Conservation (phyloP, 495 filamentous ascomycete species). For the Rostrohypoxylon terebratum region DNA sequence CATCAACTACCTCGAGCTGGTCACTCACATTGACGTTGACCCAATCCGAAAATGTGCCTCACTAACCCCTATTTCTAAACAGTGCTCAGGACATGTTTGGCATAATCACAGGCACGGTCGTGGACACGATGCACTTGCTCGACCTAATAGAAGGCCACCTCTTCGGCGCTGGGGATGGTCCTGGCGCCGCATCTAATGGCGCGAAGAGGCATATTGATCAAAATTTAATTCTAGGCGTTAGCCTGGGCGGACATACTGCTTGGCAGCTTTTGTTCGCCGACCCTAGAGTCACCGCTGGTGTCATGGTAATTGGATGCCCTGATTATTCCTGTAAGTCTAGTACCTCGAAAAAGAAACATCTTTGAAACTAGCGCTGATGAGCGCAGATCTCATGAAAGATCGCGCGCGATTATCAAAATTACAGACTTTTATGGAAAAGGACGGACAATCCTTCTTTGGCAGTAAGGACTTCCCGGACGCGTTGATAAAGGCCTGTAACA, state of each 20-base stretch:
- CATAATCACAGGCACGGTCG: slow-evolving; percentile 70
- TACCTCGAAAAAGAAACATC: not conserved
- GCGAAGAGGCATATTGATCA: slow-evolving; percentile 65
- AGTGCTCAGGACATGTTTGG: slow-evolving; percentile 53
- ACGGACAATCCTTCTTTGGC: slow-evolving; percentile 73
- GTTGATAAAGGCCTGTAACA: slow-evolving; percentile 70
- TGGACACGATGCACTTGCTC: slow-evolving; percentile 77
- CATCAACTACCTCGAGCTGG: slow-evolving; percentile 50
- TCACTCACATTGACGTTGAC: not conserved
- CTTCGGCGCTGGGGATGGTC: slow-evolving; percentile 64
- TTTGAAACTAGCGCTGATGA: not conserved
- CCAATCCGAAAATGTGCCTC: slow-evolving; percentile 30
- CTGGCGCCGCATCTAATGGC: slow-evolving; percentile 27
- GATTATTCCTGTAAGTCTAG: slow-evolving; percentile 74
- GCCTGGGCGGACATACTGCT: slow-evolving; percentile 87
- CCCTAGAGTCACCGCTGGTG: slow-evolving; percentile 76
- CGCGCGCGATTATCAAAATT: slow-evolving; percentile 81
- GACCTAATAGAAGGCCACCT: slow-evolving; percentile 81
- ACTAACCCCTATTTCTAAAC: slow-evolving; percentile 33
- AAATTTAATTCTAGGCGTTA: slow-evolving; percentile 82
- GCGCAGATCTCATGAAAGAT: slow-evolving; percentile 73
- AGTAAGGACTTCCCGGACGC: slow-evolving; percentile 78
- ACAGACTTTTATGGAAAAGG: slow-evolving; percentile 63
- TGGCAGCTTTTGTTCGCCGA: slow-evolving; percentile 87
- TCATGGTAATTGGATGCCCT: slow-evolving; percentile 88